Evolutionary conservation across 495 filamentous ascomycete genomes (phyloP).

Genomic region (Penicillium ochrochloron): DNA sequence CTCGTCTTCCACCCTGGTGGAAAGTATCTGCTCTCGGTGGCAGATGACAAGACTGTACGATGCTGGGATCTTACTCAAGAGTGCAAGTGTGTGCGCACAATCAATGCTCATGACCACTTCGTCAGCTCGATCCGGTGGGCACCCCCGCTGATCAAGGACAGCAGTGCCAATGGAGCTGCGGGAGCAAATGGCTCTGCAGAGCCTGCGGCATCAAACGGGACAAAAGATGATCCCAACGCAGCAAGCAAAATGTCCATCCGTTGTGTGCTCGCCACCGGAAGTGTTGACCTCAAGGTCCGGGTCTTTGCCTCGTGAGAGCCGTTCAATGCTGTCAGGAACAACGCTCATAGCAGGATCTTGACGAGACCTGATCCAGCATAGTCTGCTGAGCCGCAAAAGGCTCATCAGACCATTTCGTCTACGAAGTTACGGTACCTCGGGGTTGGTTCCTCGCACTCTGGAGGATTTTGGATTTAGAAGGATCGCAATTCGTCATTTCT

Average conservation of each 20-base stretch:
- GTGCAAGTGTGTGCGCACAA: conserved; percentile 82
- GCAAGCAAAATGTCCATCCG: conserved; percentile 49
- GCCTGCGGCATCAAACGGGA: conserved; percentile 16
- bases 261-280: conserved; percentile 68
- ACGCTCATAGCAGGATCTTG: conserved; percentile 12
- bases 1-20: conserved; percentile 92
- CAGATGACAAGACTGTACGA: conserved; percentile 89
- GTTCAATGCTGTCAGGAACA: neutral
- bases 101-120: conserved; percentile 84
- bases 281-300: conserved; percentile 65
- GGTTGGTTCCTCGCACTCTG: conserved; percentile 11
- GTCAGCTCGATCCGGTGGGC: conserved; percentile 90
- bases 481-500: conserved; percentile 27
- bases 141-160: conserved; percentile 66
- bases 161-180: conserved; percentile 48
- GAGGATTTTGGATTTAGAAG: conserved; percentile 22
- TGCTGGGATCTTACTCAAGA: conserved; percentile 97
- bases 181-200: conserved; percentile 27
- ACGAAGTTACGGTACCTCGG: conserved; percentile 19
- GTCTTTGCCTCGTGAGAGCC: conserved; percentile 55
- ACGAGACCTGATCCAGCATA: conserved; percentile 9
- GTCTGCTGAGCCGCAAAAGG: neutral
- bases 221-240: conserved; percentile 36
- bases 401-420: conserved; percentile 11
- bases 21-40: conserved; percentile 83